These are phyloP conservation scores for Pleurotus tuber-regium DNA, from an alignment of 768 basidiomycete genomes.

Conservation along the genomic window DNA sequence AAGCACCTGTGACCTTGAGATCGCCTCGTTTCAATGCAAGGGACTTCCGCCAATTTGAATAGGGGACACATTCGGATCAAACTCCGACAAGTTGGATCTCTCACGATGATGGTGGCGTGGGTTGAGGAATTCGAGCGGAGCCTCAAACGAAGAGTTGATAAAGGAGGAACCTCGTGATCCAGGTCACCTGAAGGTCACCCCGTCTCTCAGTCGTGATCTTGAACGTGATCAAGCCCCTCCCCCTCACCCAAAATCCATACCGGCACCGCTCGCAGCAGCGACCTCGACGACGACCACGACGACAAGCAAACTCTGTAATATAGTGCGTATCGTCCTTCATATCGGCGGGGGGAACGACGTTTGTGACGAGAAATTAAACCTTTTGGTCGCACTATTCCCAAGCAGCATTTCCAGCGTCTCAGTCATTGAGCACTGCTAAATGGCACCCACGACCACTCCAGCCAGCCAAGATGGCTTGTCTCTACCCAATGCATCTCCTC, in stretches of 20 bases:
- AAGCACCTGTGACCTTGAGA: no score
- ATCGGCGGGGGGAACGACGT: no score
- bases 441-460: neutral
- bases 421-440: neutral
- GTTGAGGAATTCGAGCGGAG: conserved; percentile 2
- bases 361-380: no score
- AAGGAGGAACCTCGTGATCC: conserved; percentile 10
- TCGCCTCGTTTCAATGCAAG: no score
- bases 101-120: conserved; percentile 6
- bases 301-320: neutral
- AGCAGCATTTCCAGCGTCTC: neutral
- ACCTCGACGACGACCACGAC: neutral
- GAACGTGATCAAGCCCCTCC: conserved; percentile 1
- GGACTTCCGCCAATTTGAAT: no score
- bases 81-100: neutral
- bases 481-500: neutral
- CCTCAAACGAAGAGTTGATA: neutral
- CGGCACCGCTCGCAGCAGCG: neutral
- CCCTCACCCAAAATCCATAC: conserved; percentile 1
- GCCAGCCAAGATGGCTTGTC: neutral
- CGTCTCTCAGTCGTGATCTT: conserved; percentile 3
- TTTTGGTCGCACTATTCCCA: neutral
- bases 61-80: no score
- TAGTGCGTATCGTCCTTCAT: no score
- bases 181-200: conserved; percentile 11